phyloP scores from a whole-genome alignment of 768 basidiomycete species.

The Russula sp. region DNA sequence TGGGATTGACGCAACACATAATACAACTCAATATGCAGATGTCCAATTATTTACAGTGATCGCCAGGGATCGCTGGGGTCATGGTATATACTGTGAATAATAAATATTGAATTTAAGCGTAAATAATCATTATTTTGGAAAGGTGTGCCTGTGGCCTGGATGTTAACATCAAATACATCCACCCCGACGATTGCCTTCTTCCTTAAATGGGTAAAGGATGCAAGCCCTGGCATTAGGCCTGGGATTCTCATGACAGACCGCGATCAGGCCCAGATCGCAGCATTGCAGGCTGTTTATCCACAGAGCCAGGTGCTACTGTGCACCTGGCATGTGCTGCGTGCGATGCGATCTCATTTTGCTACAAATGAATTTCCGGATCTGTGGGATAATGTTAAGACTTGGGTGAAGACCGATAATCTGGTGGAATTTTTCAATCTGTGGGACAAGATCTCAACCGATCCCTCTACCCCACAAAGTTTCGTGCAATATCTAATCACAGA shows the following conservation, averaged over 20 bases:
- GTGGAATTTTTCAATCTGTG: neutral
- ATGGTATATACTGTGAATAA: neutral
- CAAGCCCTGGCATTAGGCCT: neutral
- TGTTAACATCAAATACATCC: neutral
- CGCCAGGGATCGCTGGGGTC: neutral
- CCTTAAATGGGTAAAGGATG: neutral
- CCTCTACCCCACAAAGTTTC: neutral
- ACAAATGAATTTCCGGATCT: neutral
- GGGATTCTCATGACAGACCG: neutral
- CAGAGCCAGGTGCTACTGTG: neutral
- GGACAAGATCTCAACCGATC: neutral
- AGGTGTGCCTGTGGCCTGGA: neutral
- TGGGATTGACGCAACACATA: neutral
- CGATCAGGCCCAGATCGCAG: neutral
- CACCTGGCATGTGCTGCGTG: neutral
- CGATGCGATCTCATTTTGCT: neutral
- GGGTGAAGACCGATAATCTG: neutral
- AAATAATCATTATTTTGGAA: neutral
- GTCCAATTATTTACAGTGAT: neutral
- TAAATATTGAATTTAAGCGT: neutral
- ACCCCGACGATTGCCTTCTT: too few relatives aligned
- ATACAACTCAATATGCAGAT: neutral
- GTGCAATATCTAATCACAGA: neutral
- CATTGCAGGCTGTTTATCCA: neutral
- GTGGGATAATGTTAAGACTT: neutral